Conservation (phyloP, 306 rosid species). For the Argentina anserina region DNA sequence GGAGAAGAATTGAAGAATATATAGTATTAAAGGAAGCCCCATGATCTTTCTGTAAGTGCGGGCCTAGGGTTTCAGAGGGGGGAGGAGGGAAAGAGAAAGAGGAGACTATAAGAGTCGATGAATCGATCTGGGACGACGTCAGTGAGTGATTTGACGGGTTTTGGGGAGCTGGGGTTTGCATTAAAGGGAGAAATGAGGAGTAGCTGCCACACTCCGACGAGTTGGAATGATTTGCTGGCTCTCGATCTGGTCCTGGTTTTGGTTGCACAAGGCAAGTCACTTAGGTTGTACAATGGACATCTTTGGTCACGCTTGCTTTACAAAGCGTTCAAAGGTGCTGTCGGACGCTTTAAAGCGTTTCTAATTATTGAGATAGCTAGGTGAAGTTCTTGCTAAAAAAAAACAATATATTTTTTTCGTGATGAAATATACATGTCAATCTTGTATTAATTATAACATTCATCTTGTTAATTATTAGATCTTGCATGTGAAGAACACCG, state of each 20-base stretch:
- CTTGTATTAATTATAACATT: too few species aligned
- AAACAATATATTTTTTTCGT: too few species aligned
- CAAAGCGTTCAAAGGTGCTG: background rate
- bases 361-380: background rate
- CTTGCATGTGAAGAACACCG: too few species aligned
- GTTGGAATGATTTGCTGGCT: constrained; percentile 4
- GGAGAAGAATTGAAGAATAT: constrained; percentile 3
- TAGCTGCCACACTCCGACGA: background rate
- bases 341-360: background rate
- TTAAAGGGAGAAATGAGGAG: constrained; percentile 5
- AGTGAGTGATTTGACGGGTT: constrained; percentile 24
- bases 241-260: constrained; percentile 7
- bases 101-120: background rate
- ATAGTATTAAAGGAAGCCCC: constrained; percentile 31
- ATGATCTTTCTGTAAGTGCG: constrained; percentile 22
- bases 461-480: too few species aligned
- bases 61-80: constrained; percentile 24
- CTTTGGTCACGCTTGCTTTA: background rate
- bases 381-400: background rate
- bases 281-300: background rate
- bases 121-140: background rate
- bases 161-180: background rate
- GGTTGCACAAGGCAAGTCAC: background rate
- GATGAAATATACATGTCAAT: too few species aligned
- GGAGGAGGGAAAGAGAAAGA: background rate